These are phyloP conservation scores for Penicillium sp. DNA, from an alignment of 2,329 filamentous ascomycete species.

Conservation along the genomic window DNA sequence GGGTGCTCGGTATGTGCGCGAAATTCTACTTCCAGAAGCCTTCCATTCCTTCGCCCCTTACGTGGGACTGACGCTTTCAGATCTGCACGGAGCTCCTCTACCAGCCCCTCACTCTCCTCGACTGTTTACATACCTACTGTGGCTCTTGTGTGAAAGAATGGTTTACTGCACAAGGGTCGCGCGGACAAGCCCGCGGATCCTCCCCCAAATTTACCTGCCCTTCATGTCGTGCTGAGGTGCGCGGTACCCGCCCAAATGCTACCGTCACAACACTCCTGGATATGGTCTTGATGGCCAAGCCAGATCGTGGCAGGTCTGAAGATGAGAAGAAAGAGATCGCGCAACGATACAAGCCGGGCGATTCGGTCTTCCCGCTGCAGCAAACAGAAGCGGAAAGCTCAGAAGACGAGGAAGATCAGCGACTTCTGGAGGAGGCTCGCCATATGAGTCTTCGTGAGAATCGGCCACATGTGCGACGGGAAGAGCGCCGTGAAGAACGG, in stretches of 20 bases:
- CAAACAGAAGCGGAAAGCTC: conserved; percentile 38
- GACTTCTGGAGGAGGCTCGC: conserved; percentile 69
- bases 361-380: conserved; percentile 71
- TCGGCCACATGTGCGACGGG: conserved; percentile 26
- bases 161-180: conserved; percentile 78
- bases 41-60: conserved; percentile 17
- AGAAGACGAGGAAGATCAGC: conserved; percentile 61
- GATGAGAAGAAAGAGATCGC: conserved; percentile 76
- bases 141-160: conserved; percentile 94
- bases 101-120: conserved; percentile 85
- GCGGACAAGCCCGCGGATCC: conserved; percentile 47
- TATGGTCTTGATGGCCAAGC: conserved; percentile 80
- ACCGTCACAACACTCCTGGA: conserved; percentile 87
- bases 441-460: conserved; percentile 66
- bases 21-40: conserved; percentile 6
- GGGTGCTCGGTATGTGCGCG: conserved; percentile 78
- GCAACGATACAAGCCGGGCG: conserved; percentile 75
- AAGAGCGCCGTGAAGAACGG: conserved; percentile 24
- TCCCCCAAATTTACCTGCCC: conserved; percentile 77
- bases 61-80: conserved; percentile 47
- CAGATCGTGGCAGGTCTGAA: conserved; percentile 67
- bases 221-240: conserved; percentile 82
- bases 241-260: conserved; percentile 86
- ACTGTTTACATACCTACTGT: conserved; percentile 95
- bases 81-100: conserved; percentile 96